A percentile compares a stretch with the other conserved stretches of the same genome.
phyloP scores from a whole-genome alignment of 169 alveolate genomes.

The Perkinsus chesapeaki region DNA sequence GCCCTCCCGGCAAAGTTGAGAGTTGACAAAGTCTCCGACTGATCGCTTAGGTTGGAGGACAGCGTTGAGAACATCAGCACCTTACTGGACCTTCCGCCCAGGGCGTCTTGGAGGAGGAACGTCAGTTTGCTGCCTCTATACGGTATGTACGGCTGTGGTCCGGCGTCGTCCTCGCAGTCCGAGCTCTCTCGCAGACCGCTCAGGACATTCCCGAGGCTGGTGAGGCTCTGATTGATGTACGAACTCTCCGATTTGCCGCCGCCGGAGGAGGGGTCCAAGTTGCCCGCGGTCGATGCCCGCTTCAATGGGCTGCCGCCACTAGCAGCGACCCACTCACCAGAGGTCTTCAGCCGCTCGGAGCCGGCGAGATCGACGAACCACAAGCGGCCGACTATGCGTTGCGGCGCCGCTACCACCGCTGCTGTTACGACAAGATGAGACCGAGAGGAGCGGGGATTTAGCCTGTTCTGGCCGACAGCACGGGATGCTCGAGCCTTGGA shows the following conservation, averaged over 20 bases:
- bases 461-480: not conserved
- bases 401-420: not conserved
- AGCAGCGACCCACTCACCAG: not conserved
- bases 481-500: not conserved
- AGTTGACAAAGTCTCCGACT: not conserved
- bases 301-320: not conserved
- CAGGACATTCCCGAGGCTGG: not conserved
- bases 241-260: not conserved
- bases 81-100: not conserved
- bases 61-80: not conserved
- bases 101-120: not conserved
- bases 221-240: not conserved
- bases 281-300: not conserved
- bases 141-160: not conserved
- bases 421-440: not conserved
- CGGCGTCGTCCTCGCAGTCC: not conserved
- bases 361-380: not conserved
- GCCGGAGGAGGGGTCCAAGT: not conserved
- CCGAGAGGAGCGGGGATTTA: not conserved
- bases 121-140: not conserved
- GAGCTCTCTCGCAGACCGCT: not conserved
- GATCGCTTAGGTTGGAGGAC: not conserved
- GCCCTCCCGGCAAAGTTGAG: not conserved
- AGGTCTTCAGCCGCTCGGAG: slow-evolving; percentile 2
- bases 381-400: not conserved